These are phyloP conservation scores for Citrus medica DNA, from an alignment of 345 rosid species.

Conservation along the genomic window DNA sequence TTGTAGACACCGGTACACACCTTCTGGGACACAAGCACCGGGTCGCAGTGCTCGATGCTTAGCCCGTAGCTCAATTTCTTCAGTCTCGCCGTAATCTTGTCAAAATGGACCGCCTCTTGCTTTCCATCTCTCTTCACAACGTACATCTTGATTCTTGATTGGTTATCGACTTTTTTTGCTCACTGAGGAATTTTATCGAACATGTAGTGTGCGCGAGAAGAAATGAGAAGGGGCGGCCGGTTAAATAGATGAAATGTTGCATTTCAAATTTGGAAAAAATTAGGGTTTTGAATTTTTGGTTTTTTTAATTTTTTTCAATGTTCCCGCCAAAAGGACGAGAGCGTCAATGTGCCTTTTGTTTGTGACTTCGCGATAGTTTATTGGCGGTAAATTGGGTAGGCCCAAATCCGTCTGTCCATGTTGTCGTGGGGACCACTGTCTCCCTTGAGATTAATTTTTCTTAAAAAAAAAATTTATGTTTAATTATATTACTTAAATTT, in stretches of 20 bases:
- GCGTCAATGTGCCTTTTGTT: neutral
- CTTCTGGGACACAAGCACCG: slow-evolving; percentile 94
- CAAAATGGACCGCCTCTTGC: slow-evolving; percentile 90
- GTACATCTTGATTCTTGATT: slow-evolving; percentile 43
- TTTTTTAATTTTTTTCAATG: slow-evolving; percentile 15
- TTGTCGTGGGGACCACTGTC: neutral
- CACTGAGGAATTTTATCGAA: slow-evolving; percentile 32
- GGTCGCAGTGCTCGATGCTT: slow-evolving; percentile 90
- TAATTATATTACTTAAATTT: neutral
- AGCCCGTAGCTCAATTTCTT: slow-evolving; percentile 96
- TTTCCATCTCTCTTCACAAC: slow-evolving; percentile 93
- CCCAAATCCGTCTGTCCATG: neutral
- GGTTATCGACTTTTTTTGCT: neutral
- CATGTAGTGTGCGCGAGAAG: slow-evolving; percentile 13
- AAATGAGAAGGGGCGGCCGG: neutral
- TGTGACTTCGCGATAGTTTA: neutral
- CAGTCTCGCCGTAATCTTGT: slow-evolving; percentile 90
- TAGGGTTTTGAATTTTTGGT: slow-evolving; percentile 9
- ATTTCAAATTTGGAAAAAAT: neutral
- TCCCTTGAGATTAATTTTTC: neutral
- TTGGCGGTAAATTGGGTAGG: slow-evolving; percentile 2
- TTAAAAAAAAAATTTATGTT: neutral
- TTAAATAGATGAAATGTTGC: neutral
- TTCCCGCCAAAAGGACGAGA: slow-evolving; percentile 29
- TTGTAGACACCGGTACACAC: slow-evolving; percentile 98